These are phyloP conservation scores for Wickerhamomyces rabaulensis DNA, from an alignment of 805 yeast species.

Conservation along the genomic window DNA sequence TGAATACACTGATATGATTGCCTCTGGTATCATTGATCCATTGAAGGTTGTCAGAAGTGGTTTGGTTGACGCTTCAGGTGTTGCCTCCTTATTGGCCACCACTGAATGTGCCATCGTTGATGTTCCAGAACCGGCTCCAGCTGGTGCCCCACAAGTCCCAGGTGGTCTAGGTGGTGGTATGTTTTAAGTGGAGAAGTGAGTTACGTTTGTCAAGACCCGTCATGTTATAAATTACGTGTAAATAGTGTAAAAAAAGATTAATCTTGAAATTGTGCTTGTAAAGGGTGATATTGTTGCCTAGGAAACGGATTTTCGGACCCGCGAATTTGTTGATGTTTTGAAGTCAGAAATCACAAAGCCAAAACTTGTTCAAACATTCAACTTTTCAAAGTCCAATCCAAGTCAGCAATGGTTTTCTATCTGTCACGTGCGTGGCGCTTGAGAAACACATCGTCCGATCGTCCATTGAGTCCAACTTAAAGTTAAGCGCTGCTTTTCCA, in stretches of 20 bases:
- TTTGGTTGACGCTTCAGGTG: constrained; percentile 94
- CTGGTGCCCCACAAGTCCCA: constrained; percentile 36
- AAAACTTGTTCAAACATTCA: too few species aligned
- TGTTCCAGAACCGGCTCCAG: constrained; percentile 71
- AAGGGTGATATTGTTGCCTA: background rate
- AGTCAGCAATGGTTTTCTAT: background rate
- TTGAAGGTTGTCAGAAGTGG: constrained; percentile 98
- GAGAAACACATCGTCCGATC: too few species aligned
- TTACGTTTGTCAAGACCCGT: background rate
- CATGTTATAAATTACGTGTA: background rate
- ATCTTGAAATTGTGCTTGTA: background rate
- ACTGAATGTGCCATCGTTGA: constrained; percentile 98
- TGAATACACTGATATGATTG: constrained; percentile 91
- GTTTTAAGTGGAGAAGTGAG: constrained; percentile 13
- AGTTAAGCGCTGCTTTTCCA: too few species aligned
- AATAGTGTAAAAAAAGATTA: background rate
- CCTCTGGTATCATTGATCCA: constrained; percentile 97
- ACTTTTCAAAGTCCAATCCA: too few species aligned
- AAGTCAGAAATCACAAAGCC: too few species aligned
- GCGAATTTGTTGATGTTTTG: background rate
- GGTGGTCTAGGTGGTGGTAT: constrained; percentile 63
- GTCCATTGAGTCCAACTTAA: too few species aligned
- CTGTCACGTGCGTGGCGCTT: background rate
- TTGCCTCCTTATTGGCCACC: constrained; percentile 94
- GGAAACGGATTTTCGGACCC: background rate